Conservation (phyloP, 78 protist species). For the Tieghemostelium lacteum region DNA sequence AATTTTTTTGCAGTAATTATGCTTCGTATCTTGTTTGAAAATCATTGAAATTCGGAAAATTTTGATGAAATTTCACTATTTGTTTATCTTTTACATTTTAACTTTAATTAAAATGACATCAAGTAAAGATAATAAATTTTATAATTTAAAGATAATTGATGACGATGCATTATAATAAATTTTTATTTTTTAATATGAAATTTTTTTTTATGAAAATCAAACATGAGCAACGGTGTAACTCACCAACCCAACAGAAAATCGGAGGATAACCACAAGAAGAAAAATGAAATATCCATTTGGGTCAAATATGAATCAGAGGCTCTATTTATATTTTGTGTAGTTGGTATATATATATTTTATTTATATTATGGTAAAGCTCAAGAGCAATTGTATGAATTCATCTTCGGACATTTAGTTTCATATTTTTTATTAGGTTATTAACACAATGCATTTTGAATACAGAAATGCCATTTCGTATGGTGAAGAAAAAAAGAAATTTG, state of each 20-base stretch:
- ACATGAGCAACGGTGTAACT: not conserved
- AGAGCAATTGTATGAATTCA: conserved; percentile 45
- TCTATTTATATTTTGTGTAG: conserved; percentile 42
- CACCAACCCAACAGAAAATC: not conserved
- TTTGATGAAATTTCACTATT: too few species aligned
- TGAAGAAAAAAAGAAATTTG: conserved; percentile 10
- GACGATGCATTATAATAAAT: too few species aligned
- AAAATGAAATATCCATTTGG: not conserved
- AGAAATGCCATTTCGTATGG: conserved; percentile 11
- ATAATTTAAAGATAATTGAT: too few species aligned
- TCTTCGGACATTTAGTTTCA: not conserved
- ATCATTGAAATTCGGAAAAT: too few species aligned
- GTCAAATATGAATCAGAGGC: conserved; percentile 6
- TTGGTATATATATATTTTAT: conserved; percentile 69
- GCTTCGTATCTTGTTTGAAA: too few species aligned
- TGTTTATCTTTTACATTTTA: too few species aligned
- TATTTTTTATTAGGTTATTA: not conserved
- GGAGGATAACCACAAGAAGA: not conserved
- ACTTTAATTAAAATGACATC: too few species aligned
- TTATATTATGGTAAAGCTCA: conserved; percentile 39
- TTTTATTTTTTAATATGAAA: too few species aligned
- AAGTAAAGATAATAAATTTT: too few species aligned
- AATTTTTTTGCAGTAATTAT: too few species aligned
- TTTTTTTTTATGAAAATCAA: too few species aligned
- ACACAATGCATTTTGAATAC: not conserved